Percentiles rank a stretch among this genome's conserved stretches.
Evolutionary conservation across 1,284 basidiomycete species (phyloP).

Genomic region (Gomphus bonarii): DNA sequence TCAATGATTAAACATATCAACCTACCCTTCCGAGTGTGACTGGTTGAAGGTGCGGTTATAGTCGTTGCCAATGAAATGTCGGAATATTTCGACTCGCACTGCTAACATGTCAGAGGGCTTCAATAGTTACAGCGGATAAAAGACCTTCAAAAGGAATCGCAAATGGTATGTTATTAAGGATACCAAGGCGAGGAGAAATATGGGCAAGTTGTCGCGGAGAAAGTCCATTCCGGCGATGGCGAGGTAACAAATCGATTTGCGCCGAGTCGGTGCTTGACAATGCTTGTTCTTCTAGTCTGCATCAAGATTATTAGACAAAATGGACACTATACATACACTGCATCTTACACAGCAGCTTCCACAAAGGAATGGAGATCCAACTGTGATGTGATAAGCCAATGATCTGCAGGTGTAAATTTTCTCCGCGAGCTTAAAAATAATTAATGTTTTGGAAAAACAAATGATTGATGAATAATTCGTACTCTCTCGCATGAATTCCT

Average conservation of each 20-base stretch:
- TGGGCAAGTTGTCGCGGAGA: conserved; percentile 67
- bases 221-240: conserved; percentile 24
- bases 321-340: background rate
- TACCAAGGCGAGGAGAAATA: conserved; percentile 75
- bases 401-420: conserved; percentile 69
- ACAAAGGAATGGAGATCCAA: conserved; percentile 82
- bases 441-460: background rate
- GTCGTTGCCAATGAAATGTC: conserved; percentile 70
- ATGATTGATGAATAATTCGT: conserved; percentile 22
- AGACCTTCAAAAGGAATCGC: conserved; percentile 77
- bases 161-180: conserved; percentile 95
- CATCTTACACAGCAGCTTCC: conserved; percentile 73
- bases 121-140: background rate
- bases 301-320: background rate
- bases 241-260: conserved; percentile 19
- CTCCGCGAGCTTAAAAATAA: conserved; percentile 54
- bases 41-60: conserved; percentile 9
- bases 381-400: conserved; percentile 79
- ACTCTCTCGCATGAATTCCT: conserved; percentile 83
- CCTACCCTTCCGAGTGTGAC: background rate
- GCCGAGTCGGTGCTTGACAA: conserved; percentile 20
- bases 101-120: background rate
- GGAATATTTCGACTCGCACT: conserved; percentile 82
- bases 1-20: background rate
- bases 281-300: conserved; percentile 30